Conservation (phyloP, 345 rosid species). For the Eutrema yunnanense region DNA sequence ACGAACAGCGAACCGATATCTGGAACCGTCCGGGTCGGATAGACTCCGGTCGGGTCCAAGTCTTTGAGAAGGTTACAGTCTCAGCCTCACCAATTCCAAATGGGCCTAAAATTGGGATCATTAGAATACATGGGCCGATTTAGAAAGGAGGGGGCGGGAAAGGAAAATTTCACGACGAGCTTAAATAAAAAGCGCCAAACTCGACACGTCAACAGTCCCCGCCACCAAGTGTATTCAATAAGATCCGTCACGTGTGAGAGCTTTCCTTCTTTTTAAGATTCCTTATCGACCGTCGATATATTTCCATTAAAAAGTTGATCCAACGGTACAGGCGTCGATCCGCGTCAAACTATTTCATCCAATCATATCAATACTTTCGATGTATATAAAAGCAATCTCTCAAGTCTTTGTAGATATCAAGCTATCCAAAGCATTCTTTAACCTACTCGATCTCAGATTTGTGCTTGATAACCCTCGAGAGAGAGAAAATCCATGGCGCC, state of each 20-base stretch:
- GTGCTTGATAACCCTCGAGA: background rate
- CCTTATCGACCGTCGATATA: constrained; percentile 12
- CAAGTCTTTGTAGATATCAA: background rate
- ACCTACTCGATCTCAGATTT: background rate
- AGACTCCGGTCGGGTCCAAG: background rate
- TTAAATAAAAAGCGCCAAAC: background rate
- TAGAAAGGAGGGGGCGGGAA: constrained; percentile 2
- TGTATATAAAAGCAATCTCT: constrained; percentile 6
- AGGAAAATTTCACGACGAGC: background rate
- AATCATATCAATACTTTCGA: background rate
- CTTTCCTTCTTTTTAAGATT: background rate
- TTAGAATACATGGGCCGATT: background rate
- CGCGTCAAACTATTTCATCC: background rate
- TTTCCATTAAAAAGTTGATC: background rate
- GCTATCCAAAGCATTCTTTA: background rate
- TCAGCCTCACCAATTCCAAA: background rate
- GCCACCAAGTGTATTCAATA: constrained; percentile 2
- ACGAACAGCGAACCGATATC: constrained; percentile 13
- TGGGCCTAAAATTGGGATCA: background rate
- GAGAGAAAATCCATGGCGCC: constrained; percentile 21
- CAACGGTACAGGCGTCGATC: background rate
- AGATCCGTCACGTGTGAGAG: background rate
- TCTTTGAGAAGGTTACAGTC: background rate
- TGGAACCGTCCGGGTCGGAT: background rate
- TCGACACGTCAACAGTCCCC: constrained; percentile 12